phyloP scores from a whole-genome alignment of 352 stramenopile species.

The Phytophthora cactorum region DNA sequence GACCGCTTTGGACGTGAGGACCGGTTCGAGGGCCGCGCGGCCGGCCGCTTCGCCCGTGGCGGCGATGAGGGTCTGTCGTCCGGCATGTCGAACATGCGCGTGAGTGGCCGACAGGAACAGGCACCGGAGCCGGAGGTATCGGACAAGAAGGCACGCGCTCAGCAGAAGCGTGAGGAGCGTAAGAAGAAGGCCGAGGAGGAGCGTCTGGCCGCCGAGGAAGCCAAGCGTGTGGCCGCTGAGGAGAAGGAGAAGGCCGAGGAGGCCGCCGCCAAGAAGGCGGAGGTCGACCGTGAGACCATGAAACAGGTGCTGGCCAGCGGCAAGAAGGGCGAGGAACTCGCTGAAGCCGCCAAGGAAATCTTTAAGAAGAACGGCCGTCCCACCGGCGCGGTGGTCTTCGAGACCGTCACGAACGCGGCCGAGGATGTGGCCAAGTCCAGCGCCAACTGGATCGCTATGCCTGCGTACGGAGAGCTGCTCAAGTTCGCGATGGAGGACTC shows the following conservation, averaged over 20 bases:
- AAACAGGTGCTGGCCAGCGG: conserved; percentile 63
- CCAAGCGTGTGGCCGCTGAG: conserved; percentile 64
- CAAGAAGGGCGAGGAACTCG: conserved; percentile 75
- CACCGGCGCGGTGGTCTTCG: conserved; percentile 58
- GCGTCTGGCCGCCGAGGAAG: conserved; percentile 61
- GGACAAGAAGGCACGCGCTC: conserved; percentile 64
- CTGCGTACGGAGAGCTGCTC: conserved; percentile 68
- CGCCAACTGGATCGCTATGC: conserved; percentile 79
- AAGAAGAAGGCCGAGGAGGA: conserved; percentile 88
- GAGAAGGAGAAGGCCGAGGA: conserved; percentile 66
- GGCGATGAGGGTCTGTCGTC: conserved; percentile 43
- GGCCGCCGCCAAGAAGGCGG: conserved; percentile 52
- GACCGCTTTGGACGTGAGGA: conserved; percentile 34
- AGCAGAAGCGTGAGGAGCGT: conserved; percentile 77
- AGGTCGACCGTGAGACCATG: conserved; percentile 61
- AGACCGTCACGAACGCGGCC: conserved; percentile 53
- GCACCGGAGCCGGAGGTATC: conserved; percentile 23
- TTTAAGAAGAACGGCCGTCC: conserved; percentile 55
- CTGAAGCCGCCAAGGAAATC: conserved; percentile 52
- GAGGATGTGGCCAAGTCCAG: conserved; percentile 77
- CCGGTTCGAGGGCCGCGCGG: conserved; percentile 31
- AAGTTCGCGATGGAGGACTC: conserved; percentile 57
- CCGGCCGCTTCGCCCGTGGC: conserved; percentile 46
- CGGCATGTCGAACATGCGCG: conserved; percentile 52
- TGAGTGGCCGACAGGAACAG: conserved; percentile 37